Evolutionary conservation across 306 rosid species (phyloP).

Genomic region (Fagus sylvatica): DNA sequence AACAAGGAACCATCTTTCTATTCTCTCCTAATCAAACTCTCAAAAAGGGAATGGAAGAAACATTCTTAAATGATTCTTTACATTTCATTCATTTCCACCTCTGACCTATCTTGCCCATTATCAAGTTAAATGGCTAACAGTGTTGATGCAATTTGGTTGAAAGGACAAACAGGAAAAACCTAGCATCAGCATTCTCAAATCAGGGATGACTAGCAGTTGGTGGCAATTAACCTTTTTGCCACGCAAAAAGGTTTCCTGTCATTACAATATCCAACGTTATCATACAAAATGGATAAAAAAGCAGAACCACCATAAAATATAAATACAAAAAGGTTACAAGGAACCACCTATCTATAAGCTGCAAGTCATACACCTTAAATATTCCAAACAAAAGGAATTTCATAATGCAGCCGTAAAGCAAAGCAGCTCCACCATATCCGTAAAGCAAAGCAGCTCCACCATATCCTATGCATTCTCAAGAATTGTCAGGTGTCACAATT

Average conservation of each 20-base stretch:
- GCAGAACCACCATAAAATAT: not conserved
- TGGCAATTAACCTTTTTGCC: not conserved
- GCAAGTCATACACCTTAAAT: not conserved
- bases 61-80: no score
- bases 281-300: not conserved
- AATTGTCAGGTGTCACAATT: slow-evolving; percentile 1
- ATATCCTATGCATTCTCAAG: not conserved
- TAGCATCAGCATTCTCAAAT: not conserved
- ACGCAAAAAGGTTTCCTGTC: not conserved
- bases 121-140: not conserved
- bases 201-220: not conserved
- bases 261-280: not conserved
- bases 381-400: not conserved
- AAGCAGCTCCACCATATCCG: no score
- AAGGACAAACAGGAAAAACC: not conserved
- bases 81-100: not conserved
- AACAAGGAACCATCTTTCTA: no score
- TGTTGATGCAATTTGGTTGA: not conserved
- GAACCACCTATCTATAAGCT: not conserved
- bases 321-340: not conserved
- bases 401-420: not conserved
- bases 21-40: no score
- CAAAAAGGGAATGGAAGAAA: no score
- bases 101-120: not conserved
- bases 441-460: slow-evolving; percentile 1